Percentiles rank a stretch among this genome's conserved stretches.
These are phyloP conservation scores for Verticillium klebahnii DNA, from an alignment of 2,329 filamentous ascomycete species.

Conservation along the genomic window DNA sequence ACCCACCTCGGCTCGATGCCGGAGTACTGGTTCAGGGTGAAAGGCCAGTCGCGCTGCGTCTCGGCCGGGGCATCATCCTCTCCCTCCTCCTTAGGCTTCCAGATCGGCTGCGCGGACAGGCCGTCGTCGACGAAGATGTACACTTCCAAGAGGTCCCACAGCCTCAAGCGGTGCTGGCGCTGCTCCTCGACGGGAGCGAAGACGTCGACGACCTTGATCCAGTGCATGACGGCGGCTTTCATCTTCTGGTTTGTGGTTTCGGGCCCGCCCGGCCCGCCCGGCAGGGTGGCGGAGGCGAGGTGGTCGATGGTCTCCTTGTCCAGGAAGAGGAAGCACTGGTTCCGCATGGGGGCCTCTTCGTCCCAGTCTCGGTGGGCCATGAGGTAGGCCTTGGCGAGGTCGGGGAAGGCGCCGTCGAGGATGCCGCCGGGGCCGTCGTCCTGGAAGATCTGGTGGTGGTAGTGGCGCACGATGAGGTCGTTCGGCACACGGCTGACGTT, in stretches of 20 bases:
- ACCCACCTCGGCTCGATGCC: too few relatives aligned
- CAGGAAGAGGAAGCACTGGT: neutral
- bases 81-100: neutral
- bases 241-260: neutral
- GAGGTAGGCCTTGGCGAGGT: neutral
- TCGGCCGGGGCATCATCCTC: neutral
- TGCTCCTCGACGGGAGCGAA: neutral
- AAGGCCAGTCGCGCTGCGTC: too few relatives aligned
- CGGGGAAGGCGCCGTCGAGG: neutral
- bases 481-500: neutral
- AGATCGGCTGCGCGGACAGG: neutral
- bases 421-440: neutral
- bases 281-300: neutral
- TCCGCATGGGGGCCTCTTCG: neutral
- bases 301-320: neutral
- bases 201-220: neutral
- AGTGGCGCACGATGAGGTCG: neutral
- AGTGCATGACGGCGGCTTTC: neutral
- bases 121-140: neutral
- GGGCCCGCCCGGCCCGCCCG: neutral
- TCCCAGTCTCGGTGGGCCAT: neutral
- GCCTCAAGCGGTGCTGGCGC: neutral
- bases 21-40: too few relatives aligned
- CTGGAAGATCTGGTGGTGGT: neutral
- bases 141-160: neutral